Evolutionary conservation across 129 eudicot species (phyloP).

Genomic region (Mikania micrantha): DNA sequence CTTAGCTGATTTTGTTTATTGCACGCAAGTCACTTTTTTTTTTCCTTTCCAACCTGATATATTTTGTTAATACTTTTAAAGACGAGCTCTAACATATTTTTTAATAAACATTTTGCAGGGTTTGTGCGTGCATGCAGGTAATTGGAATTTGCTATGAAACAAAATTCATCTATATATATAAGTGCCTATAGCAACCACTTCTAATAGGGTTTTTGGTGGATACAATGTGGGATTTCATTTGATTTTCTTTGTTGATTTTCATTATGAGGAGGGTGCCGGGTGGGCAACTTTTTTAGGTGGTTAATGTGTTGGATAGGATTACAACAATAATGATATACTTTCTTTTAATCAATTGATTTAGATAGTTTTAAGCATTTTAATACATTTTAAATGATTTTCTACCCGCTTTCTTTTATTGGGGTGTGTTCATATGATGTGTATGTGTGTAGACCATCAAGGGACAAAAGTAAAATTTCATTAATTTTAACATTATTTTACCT

Average conservation of each 20-base stretch:
- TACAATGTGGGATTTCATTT: background rate
- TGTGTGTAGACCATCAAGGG: too few species aligned
- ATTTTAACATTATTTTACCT: too few species aligned
- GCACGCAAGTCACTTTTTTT: conserved; percentile 71
- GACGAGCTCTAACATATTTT: conserved; percentile 20
- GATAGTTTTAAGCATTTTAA: background rate
- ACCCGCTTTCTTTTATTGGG: background rate
- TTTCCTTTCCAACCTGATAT: background rate
- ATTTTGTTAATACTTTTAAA: background rate
- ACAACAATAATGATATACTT: background rate
- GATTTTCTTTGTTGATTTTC: too few species aligned
- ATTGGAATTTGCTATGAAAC: background rate
- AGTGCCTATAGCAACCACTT: background rate
- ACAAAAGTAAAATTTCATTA: too few species aligned
- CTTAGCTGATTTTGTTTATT: conserved; percentile 85
- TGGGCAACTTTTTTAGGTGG: too few species aligned
- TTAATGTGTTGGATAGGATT: background rate
- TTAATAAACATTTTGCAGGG: conserved; percentile 52
- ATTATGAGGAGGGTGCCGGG: too few species aligned
- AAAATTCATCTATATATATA: background rate
- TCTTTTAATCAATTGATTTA: background rate
- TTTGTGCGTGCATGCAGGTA: conserved; percentile 98
- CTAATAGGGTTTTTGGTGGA: background rate
- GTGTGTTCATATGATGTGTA: too few species aligned
- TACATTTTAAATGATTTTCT: background rate